Evolutionary conservation across 192 early-diverging fungal genomes (phyloP), one percentile per base, ranked within the genome.

Genomic region (Rhizoclosmatium sp.): DNA sequence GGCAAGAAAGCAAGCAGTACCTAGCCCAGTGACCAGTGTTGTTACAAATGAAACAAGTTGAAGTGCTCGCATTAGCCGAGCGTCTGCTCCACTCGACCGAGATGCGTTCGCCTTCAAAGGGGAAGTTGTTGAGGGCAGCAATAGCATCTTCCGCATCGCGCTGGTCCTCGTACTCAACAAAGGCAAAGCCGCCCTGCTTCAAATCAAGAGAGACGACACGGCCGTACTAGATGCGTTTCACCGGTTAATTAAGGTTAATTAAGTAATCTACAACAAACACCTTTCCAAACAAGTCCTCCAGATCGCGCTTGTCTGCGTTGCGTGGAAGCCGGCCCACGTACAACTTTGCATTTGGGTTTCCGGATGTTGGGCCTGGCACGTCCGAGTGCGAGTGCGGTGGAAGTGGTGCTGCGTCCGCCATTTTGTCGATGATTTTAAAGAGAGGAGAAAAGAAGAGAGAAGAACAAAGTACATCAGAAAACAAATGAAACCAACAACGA

Each of bases 111-210:
- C 81, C 85, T 41, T 88, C 76, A 56, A 86, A 85, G 16, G 69
- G 74, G 59, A 80, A 88, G 58, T 76, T 81, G 81, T 88, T 86
- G 16, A 89, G 68, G 16, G 65, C 75, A 16, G 59, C 76, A 12
- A 87, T 78, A 19, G 88, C 87, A 42, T 89, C 87, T 65, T 89
- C 80, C n/a, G 88, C 88, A 69, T 87, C 85, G 47, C 66, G 66
- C 66, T 21, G 7, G 60, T 77, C 75, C 65, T 65, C 85, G 67
- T 79, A 88, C 72, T 89, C 83, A 10, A 89, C 74, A 78, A 89
- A 89, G 9, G 87, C 88, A 68, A 84, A 89, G 5, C 88, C 88
- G 58, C 85, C 85, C 40, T 83, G 83, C 78, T 89, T 89, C 49
- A 89, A 73, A 44, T 89, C 87, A 31, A 86, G 69, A 21, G 70